phyloP scores from a whole-genome alignment of 306 rosid species.

The Vigna hirtella region DNA sequence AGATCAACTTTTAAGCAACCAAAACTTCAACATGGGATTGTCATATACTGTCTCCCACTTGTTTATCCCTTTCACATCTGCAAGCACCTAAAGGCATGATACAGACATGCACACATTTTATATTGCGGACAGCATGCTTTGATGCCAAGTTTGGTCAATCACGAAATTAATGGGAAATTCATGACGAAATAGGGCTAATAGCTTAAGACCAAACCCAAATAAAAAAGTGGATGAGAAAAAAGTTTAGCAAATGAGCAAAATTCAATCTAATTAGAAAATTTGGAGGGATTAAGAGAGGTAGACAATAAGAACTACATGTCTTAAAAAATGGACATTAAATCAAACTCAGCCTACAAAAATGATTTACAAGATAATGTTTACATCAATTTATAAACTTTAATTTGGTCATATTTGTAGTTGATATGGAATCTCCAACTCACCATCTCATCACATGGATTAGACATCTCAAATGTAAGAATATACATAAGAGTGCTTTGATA shows the following conservation, averaged over 20 bases:
- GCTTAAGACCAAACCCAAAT: not conserved
- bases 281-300: slow-evolving; percentile 12
- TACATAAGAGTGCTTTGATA: no score
- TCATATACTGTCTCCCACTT: not conserved
- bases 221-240: not conserved
- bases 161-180: not conserved
- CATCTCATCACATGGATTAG: no score
- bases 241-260: not conserved
- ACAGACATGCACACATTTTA: not conserved
- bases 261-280: not conserved
- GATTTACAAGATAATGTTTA: no score
- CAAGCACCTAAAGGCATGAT: slow-evolving; percentile 4
- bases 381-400: no score
- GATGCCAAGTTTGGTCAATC: not conserved
- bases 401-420: no score
- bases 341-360: no score
- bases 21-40: slow-evolving; percentile 3
- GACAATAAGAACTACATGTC: not conserved
- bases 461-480: no score
- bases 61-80: not conserved
- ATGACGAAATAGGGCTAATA: no score
- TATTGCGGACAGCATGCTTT: not conserved
- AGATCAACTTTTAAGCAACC: not conserved
- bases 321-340: no score
- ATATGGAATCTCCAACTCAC: no score